phyloP scores from a whole-genome alignment of 441 rosid genomes.

The Mallotus repandus region DNA sequence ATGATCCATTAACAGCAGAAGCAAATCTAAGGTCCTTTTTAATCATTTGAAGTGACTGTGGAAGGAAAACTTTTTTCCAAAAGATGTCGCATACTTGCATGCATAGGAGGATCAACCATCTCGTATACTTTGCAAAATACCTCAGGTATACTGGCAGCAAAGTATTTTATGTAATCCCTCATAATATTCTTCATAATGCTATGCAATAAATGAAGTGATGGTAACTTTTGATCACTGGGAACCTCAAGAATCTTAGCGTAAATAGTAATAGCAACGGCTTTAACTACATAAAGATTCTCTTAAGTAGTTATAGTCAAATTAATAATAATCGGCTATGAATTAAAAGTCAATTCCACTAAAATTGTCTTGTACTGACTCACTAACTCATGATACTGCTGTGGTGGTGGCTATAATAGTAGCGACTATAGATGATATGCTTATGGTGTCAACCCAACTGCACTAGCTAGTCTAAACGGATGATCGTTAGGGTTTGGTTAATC shows the following conservation, averaged over 20 bases:
- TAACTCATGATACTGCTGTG: conserved; percentile 79
- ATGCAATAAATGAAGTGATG: conserved; percentile 93
- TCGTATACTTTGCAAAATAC: conserved; percentile 88
- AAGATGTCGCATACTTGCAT: conserved; percentile 88
- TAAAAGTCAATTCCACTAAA: conserved; percentile 90
- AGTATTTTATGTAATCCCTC: conserved; percentile 84
- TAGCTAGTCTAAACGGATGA: conserved; percentile 35
- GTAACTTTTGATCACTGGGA: conserved; percentile 97
- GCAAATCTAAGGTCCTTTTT: conserved; percentile 91
- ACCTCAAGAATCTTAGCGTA: conserved; percentile 94
- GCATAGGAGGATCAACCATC: conserved; percentile 80
- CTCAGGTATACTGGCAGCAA: conserved; percentile 82
- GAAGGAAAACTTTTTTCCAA: conserved; percentile 99
- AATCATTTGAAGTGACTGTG: conserved; percentile 67
- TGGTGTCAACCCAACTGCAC: conserved; percentile 1
- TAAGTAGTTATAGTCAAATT: conserved; percentile 95
- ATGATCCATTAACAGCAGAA: conserved; percentile 63
- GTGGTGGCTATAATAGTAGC: conserved; percentile 44
- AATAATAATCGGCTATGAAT: conserved; percentile 94
- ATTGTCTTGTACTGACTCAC: conserved; percentile 88
- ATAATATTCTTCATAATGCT: conserved; percentile 98
- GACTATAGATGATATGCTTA: conserved; percentile 62
- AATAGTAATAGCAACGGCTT: conserved; percentile 67
- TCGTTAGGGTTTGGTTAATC: conserved; percentile 40
- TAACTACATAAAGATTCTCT: conserved; percentile 83